Evolutionary conservation across 371 early-diverging fungal genomes (phyloP).

Genomic region (Rhizopus sp.): DNA sequence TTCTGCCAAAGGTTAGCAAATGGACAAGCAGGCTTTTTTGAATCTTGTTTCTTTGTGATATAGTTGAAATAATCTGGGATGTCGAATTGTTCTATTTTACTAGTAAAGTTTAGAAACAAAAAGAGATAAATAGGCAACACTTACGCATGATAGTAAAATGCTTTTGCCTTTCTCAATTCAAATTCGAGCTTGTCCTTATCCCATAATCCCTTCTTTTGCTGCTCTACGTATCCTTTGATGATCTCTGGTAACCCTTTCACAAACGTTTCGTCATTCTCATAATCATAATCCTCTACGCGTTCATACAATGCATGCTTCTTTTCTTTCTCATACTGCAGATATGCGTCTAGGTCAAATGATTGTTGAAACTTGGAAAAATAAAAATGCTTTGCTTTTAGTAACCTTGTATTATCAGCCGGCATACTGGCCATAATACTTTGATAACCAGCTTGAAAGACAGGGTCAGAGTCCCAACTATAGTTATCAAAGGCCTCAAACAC

Average conservation of each 20-base stretch:
- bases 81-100: slow-evolving; percentile 51
- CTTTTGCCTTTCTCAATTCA: slow-evolving; percentile 53
- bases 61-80: slow-evolving; percentile 45
- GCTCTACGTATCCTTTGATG: slow-evolving; percentile 43
- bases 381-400: slow-evolving; percentile 58
- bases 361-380: slow-evolving; percentile 52
- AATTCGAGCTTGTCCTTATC: slow-evolving; percentile 49
- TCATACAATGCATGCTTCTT: slow-evolving; percentile 34
- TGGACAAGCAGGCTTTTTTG: slow-evolving; percentile 52
- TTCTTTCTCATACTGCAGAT: slow-evolving; percentile 43
- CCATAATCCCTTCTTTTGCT: slow-evolving; percentile 39
- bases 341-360: slow-evolving; percentile 47
- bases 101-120: slow-evolving; percentile 5
- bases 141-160: slow-evolving; percentile 57
- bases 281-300: slow-evolving; percentile 53
- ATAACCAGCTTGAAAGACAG: slow-evolving; percentile 50
- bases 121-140: background rate
- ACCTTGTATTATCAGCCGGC: slow-evolving; percentile 11
- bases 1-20: slow-evolving; percentile 64
- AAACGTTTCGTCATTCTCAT: slow-evolving; percentile 50
- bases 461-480: slow-evolving; percentile 51
- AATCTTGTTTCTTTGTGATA: slow-evolving; percentile 45
- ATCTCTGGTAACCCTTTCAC: slow-evolving; percentile 47
- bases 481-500: slow-evolving; percentile 31
- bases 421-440: slow-evolving; percentile 6